Percentiles rank a stretch among this genome's conserved stretches.
These are phyloP conservation scores for Clonostachys sp. DNA, from an alignment of 2,329 filamentous ascomycete genomes.

Conservation along the genomic window DNA sequence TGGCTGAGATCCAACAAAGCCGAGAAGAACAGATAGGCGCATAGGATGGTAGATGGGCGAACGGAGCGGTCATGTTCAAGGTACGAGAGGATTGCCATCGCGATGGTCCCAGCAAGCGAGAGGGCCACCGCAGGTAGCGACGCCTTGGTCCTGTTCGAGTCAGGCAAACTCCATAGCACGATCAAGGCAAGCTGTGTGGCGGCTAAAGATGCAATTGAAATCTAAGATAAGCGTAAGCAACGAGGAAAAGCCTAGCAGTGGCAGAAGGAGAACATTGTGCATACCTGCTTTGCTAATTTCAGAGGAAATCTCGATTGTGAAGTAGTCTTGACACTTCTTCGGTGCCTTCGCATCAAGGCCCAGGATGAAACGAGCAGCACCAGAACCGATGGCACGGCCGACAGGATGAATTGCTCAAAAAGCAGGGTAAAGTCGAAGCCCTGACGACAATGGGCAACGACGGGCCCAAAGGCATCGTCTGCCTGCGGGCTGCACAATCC, in stretches of 20 bases:
- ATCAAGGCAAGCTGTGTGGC: slow-evolving; percentile 2
- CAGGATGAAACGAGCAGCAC: slow-evolving; percentile 25
- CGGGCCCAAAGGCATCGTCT: background rate
- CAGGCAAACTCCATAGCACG: slow-evolving; percentile 1
- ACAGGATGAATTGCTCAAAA: background rate
- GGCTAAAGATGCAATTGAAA: background rate
- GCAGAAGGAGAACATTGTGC: too few relatives aligned
- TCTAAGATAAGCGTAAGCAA: too few relatives aligned
- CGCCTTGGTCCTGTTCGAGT: background rate
- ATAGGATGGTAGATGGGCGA: slow-evolving; percentile 21
- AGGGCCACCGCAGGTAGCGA: slow-evolving; percentile 4
- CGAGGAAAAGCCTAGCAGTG: too few relatives aligned
- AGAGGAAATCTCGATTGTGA: background rate
- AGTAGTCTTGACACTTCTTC: slow-evolving; percentile 15
- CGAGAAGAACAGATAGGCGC: slow-evolving; percentile 18
- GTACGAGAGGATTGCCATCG: slow-evolving; percentile 17
- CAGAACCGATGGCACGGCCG: background rate
- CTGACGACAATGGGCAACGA: background rate
- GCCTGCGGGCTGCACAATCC: background rate
- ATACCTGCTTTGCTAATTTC: background rate
- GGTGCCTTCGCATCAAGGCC: slow-evolving; percentile 6
- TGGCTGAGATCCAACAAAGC: slow-evolving; percentile 20
- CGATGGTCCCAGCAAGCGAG: slow-evolving; percentile 13
- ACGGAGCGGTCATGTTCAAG: slow-evolving; percentile 20
- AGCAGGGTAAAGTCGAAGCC: background rate